Evolutionary conservation across 257 asterid species (phyloP).

Genomic region (Anisodus acutangulus): DNA sequence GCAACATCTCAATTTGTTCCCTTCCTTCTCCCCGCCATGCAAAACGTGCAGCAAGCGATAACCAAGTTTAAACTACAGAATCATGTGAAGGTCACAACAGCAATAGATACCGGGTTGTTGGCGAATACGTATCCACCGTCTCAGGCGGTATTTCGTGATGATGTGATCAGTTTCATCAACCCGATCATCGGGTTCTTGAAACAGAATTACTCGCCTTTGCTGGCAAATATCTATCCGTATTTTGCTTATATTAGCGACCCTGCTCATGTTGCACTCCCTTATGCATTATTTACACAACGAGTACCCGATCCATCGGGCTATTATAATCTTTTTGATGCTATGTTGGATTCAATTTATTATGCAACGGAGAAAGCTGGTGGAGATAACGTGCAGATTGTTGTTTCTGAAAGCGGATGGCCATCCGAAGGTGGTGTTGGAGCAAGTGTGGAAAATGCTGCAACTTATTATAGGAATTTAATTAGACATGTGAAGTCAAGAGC

Average conservation of each 20-base stretch:
- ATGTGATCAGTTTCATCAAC: conserved; percentile 14
- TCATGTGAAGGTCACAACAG: conserved; percentile 45
- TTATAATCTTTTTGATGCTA: conserved; percentile 46
- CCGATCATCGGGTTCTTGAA: conserved; percentile 37
- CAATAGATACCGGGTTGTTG: conserved; percentile 25
- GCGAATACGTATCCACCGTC: conserved; percentile 44
- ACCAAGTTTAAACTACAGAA: background rate
- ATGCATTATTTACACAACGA: conserved; percentile 33
- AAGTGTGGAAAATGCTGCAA: conserved; percentile 28
- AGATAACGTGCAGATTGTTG: conserved; percentile 33
- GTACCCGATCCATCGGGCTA: conserved; percentile 33
- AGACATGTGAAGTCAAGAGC: conserved; percentile 27
- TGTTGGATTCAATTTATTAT: conserved; percentile 41
- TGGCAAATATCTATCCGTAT: conserved; percentile 43
- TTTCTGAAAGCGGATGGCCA: conserved; percentile 56
- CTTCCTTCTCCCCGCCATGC: conserved; percentile 36
- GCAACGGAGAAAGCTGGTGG: conserved; percentile 45
- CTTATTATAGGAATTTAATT: conserved; percentile 35
- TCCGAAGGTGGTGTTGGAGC: conserved; percentile 38
- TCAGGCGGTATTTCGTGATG: conserved; percentile 28
- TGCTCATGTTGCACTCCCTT: conserved; percentile 23
- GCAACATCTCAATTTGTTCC: background rate
- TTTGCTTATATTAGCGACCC: conserved; percentile 23
- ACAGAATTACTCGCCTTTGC: conserved; percentile 32
- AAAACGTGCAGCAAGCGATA: conserved; percentile 39